Conservation (phyloP, 2,329 filamentous ascomycete genomes). For the Claviceps capensis region DNA sequence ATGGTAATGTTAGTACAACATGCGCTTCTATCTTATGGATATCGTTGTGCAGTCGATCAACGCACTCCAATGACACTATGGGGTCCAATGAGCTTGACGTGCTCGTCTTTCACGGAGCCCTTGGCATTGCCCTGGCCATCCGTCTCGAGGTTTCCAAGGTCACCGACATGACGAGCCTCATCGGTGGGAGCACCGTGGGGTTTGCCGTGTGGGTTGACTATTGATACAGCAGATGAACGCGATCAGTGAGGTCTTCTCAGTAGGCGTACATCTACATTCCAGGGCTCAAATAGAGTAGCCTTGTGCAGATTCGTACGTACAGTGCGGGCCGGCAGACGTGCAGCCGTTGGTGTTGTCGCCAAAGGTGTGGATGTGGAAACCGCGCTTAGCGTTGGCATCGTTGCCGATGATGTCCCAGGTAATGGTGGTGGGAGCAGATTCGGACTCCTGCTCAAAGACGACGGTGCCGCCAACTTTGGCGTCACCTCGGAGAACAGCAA, state of each 20-base stretch:
- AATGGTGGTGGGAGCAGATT: constrained; percentile 72
- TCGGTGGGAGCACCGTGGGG: constrained; percentile 79
- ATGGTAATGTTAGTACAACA: constrained; percentile 5
- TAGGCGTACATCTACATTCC: background rate
- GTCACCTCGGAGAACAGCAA: constrained; percentile 95
- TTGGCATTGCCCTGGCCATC: constrained; percentile 83
- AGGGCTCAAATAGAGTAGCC: constrained; percentile 6
- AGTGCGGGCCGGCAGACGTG: constrained; percentile 96
- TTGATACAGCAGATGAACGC: background rate
- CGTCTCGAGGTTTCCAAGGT: constrained; percentile 94
- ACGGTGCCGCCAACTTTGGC: constrained; percentile 89
- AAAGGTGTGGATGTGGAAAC: constrained; percentile 97
- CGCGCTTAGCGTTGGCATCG: constrained; percentile 90
- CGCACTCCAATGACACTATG: constrained; percentile 86
- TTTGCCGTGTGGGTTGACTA: constrained; percentile 93
- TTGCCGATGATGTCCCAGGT: constrained; percentile 86
- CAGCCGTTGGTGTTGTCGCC: constrained; percentile 99
- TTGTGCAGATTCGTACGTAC: constrained; percentile 38
- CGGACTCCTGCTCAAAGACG: constrained; percentile 82
- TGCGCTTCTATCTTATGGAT: no score
- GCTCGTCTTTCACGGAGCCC: constrained; percentile 65
- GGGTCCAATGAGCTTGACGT: constrained; percentile 91
- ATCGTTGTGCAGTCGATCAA: constrained; percentile 4
- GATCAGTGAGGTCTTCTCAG: background rate
- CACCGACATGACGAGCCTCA: constrained; percentile 82